Base-by-base conservation (phyloP, 805 yeast species). In the Sungouiella blattae region DNA sequence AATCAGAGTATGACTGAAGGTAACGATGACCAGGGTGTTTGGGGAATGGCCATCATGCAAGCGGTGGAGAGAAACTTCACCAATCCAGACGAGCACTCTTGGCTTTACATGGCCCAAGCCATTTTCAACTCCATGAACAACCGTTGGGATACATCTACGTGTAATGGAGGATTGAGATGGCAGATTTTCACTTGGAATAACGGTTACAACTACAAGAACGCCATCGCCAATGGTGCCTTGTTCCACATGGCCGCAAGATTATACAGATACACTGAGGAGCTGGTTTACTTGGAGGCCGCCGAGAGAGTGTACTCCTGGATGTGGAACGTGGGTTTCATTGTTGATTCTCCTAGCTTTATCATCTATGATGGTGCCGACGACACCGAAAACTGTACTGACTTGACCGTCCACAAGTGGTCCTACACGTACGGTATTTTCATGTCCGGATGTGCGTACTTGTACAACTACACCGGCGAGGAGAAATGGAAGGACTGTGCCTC, bases 101-200 rank as follows among this genome's bases (percentile, higher is more conserved):
- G 73, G 73, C 58, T 67, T 27, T 46, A 64, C 12, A 55, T 67
- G 43, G 52, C 65, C 20, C 72, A 67, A 46, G 70, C 71, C 5
- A 63, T 64, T 20, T 67, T 61, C 50, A 67, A 67, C 46, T 63
- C 72, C 35, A 67, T 67, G 72, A 52, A 67, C 18, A 63, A 68
- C 14, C 52, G 73, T 37, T 68, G 73, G 73, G 73, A 68, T 40
- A 34, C 33, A 6, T 42, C 39, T 13, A 49, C 50, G 8, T 68
- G 73, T 35, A 55, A 54, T 7, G 73, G 73, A 11, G 73, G 73
- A 2, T 58, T 68, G 39, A 73, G 97, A 61, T 91, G 98, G 98
- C 98, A 91, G 67, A 91, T 91, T 52, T 91, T 82, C 66, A 73
- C 81, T 38, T 89, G 96, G 95, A 91, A 91, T 58, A 73, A 87